These are phyloP conservation scores for Cordyceps farinosa DNA, from an alignment of 2,329 filamentous ascomycete species.

Conservation along the genomic window DNA sequence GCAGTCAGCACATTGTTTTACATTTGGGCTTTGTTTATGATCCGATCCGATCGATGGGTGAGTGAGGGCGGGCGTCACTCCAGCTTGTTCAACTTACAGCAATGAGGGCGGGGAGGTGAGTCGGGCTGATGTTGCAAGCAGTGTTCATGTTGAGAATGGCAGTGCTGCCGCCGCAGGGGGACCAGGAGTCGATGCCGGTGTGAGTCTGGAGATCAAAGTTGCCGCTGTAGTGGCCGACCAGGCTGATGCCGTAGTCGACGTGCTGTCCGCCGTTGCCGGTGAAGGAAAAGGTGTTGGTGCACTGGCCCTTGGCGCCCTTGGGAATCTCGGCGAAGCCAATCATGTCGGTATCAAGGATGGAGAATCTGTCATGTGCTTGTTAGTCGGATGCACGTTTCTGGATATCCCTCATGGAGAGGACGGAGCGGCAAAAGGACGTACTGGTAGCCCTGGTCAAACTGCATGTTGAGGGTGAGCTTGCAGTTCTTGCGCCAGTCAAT, in stretches of 20 bases:
- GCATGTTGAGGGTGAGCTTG: conserved; percentile 27
- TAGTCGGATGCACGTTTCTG: not conserved
- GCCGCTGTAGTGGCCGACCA: conserved; percentile 23
- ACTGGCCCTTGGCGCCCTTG: conserved; percentile 22
- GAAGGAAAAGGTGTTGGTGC: conserved; percentile 28
- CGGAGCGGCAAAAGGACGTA: conserved; percentile 10
- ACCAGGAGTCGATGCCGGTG: conserved; percentile 24
- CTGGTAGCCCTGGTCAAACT: conserved; percentile 27
- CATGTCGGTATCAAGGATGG: conserved; percentile 27
- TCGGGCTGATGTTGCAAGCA: conserved; percentile 25
- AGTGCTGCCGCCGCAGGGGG: conserved; percentile 26
- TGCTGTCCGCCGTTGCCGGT: conserved; percentile 24
- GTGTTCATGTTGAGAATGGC: conserved; percentile 30
- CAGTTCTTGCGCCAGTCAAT: conserved; percentile 28
- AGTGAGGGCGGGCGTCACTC: not conserved
- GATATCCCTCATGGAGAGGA: not conserved
- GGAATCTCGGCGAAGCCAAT: conserved; percentile 28
- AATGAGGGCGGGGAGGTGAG: conserved; percentile 24
- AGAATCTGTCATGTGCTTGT: conserved; percentile 21
- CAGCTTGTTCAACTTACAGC: conserved; percentile 21
- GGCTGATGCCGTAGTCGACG: conserved; percentile 22
- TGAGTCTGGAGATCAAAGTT: conserved; percentile 23
- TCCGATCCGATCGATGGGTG: too few relatives aligned
- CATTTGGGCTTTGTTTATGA: not conserved
- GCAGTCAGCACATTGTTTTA: not conserved